A percentile compares a stretch with the other conserved stretches of the same genome.
Evolutionary conservation across 805 yeast species (phyloP).

Genomic region (Diddensiella transvaalensis): DNA sequence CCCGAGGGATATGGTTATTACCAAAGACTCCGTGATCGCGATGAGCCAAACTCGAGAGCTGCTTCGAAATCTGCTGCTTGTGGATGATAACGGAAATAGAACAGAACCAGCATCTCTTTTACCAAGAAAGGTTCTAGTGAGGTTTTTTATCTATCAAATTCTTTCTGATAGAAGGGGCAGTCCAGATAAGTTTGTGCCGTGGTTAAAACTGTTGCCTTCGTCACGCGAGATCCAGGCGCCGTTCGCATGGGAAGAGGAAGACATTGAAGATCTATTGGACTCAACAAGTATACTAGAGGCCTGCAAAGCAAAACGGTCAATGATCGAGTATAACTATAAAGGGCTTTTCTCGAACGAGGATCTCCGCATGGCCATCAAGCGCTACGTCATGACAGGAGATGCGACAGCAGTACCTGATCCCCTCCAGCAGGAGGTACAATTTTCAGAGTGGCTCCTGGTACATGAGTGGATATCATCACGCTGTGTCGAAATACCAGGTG

Average conservation of each 20-base stretch:
- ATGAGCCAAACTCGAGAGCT: constrained; percentile 4
- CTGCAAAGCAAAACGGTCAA: constrained; percentile 22
- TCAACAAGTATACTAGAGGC: constrained; percentile 30
- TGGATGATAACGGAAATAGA: constrained; percentile 8
- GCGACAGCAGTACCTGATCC: neutral
- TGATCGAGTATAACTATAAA: constrained; percentile 23
- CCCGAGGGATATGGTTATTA: neutral
- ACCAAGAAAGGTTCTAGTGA: constrained; percentile 14
- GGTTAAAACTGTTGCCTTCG: constrained; percentile 29
- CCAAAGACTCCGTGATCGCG: constrained; percentile 5
- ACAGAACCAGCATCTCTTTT: constrained; percentile 9
- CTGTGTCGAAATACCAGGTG: constrained; percentile 29
- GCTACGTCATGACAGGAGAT: constrained; percentile 14
- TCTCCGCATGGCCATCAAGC: constrained; percentile 12
- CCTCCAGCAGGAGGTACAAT: neutral
- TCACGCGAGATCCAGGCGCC: constrained; percentile 30
- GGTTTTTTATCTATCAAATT: constrained; percentile 21
- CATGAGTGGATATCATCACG: constrained; percentile 38
- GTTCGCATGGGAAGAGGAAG: constrained; percentile 27
- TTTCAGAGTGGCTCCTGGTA: constrained; percentile 30
- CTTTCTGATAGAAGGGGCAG: constrained; percentile 17
- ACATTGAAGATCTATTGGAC: constrained; percentile 22
- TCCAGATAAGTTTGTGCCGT: constrained; percentile 21
- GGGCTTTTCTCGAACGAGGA: constrained; percentile 17
- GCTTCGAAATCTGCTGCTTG: constrained; percentile 7